Conservation (phyloP, 108 stramenopile genomes). For the Cyclostephanos invisitatus region DNA sequence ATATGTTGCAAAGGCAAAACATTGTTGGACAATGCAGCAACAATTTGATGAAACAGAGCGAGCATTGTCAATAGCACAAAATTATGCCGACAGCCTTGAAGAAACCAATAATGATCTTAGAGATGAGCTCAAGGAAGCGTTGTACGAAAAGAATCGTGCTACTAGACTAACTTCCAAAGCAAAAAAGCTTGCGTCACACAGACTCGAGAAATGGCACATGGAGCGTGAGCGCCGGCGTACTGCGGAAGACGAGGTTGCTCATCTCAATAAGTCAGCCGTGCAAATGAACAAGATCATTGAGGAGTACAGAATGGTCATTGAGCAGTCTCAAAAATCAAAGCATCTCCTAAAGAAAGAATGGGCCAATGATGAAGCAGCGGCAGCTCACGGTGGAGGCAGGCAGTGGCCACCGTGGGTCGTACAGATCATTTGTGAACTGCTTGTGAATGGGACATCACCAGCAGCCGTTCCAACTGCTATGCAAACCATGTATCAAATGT, state of each 20-base stretch:
- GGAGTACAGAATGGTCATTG: background rate
- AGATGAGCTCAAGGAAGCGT: slow-evolving; percentile 4
- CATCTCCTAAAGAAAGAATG: background rate
- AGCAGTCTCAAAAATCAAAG: slow-evolving; percentile 5
- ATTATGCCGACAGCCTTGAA: slow-evolving; percentile 7
- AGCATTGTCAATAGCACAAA: background rate
- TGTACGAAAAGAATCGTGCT: slow-evolving; percentile 7
- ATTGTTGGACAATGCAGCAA: slow-evolving; percentile 6
- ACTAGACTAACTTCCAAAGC: background rate
- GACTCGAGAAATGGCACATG: background rate
- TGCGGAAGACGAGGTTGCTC: background rate
- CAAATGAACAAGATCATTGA: background rate
- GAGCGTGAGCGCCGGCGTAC: background rate
- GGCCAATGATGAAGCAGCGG: slow-evolving; percentile 1
- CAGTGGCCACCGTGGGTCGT: slow-evolving; percentile 4
- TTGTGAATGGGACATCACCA: slow-evolving; percentile 7
- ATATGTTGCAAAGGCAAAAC: slow-evolving; percentile 2
- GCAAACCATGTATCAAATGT: background rate
- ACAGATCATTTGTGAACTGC: slow-evolving; percentile 1
- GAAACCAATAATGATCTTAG: background rate
- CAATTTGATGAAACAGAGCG: slow-evolving; percentile 3
- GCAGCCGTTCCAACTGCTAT: background rate
- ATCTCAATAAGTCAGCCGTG: background rate
- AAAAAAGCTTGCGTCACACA: background rate
- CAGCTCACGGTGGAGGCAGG: slow-evolving; percentile 4